Evolutionary conservation across 2,329 filamentous ascomycete genomes (phyloP), one percentile per base, ranked within the genome.

Genomic region (Chrysosporium queenslandicum): DNA sequence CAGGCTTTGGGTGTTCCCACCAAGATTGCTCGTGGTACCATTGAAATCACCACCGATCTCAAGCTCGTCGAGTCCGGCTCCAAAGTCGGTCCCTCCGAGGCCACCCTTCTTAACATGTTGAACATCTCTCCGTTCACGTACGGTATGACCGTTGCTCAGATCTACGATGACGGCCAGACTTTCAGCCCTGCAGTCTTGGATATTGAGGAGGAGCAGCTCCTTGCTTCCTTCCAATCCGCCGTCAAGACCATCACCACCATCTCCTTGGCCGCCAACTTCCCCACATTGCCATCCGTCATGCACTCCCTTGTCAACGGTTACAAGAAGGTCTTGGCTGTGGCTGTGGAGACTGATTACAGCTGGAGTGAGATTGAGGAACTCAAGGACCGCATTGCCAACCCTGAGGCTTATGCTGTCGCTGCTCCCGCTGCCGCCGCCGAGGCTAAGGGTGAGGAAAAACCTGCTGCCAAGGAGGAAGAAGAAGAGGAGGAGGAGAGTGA

Each of bases 21-120:
- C 83, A 98, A 98, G 89, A 98, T 98, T 78, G 92, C 92, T 73
- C 92, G 92, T 94, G 94, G 92, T 94, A 98, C 92, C 78, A 98
- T 98, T 78, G 92, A 98, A 87, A 98, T 98, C 72, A 96, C 90
- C 60, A 80, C 84, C 67, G 92, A 98, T 72, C 81, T 98, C 67
- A 97, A 96, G 87, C 87, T 98, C 74, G 86, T 97, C 69, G 89
- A 95, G 80, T 82, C 87, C 61, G 83, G 84, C 65, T 79, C 53
- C 80, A 97, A 95, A 82, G 94, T 98, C 80, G 92, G 94, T 75
- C 85, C 92, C 70, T 98, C 92, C 71, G 92, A 98, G 82, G 92
- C 92, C 64, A 95, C 91, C 70, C 83, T 98, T 64, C 85, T 98
- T 68, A 98, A 98, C 87, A 87, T 98, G 91, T 78, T 98, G 73